Evolutionary conservation across 768 basidiomycete species (phyloP).

Genomic region (Pleurotus pulmonarius): DNA sequence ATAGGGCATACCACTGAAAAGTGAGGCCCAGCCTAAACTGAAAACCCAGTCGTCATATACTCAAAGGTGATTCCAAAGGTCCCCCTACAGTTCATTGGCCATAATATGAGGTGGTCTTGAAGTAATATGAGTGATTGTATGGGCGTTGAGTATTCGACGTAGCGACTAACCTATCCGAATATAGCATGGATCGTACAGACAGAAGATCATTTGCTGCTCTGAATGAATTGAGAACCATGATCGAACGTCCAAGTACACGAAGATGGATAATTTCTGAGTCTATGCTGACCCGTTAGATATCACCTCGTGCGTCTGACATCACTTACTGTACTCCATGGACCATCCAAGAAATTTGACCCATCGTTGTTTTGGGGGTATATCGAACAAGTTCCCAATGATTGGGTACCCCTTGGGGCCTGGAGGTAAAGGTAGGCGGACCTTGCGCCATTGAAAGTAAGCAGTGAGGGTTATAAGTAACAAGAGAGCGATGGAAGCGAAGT

Average conservation of each 20-base stretch:
- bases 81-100: neutral
- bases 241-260: conserved; percentile 22
- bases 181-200: conserved; percentile 35
- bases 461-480: no score
- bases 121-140: neutral
- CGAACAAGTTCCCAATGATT: conserved; percentile 49
- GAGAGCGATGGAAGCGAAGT: no score
- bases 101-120: neutral
- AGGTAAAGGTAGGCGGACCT: conserved; percentile 25
- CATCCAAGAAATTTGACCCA: conserved; percentile 52
- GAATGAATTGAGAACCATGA: conserved; percentile 33
- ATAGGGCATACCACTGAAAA: conserved; percentile 27
- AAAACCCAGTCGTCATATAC: neutral
- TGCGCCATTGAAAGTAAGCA: no score
- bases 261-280: conserved; percentile 27
- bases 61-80: neutral
- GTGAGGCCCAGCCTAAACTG: conserved; percentile 15
- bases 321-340: conserved; percentile 10
- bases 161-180: conserved; percentile 29
- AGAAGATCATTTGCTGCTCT: conserved; percentile 34
- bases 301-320: no score
- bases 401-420: conserved; percentile 54
- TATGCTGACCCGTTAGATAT: conserved; percentile 1
- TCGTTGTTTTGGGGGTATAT: conserved; percentile 45
- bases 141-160: neutral